Percentiles rank a stretch among this genome's conserved stretches.
Evolutionary conservation across 148 eudicot genomes (phyloP).

Genomic region (Euryodendron excelsum): DNA sequence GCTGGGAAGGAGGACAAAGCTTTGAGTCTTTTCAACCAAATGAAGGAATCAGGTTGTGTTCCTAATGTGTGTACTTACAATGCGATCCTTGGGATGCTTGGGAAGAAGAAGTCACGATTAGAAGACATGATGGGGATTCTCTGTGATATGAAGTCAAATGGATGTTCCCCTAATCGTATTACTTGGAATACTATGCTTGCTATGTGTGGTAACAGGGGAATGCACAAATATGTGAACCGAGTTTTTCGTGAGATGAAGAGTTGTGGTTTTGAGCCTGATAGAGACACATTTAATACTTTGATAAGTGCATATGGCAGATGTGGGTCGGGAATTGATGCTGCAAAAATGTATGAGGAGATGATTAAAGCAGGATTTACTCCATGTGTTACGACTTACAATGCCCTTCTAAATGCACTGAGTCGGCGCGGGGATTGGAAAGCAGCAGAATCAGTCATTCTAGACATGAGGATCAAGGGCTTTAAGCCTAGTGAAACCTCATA

Average conservation of each 20-base stretch:
- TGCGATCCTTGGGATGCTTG: slow-evolving; percentile 74
- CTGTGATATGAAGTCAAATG: slow-evolving; percentile 70
- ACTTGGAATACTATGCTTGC: slow-evolving; percentile 96
- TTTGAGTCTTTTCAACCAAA: slow-evolving; percentile 55
- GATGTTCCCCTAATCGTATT: slow-evolving; percentile 71
- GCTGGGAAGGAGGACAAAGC: slow-evolving; percentile 77
- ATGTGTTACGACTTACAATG: slow-evolving; percentile 73
- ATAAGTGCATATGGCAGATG: slow-evolving; percentile 86
- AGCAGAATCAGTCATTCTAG: slow-evolving; percentile 64
- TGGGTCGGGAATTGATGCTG: slow-evolving; percentile 61
- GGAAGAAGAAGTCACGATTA: slow-evolving; percentile 65
- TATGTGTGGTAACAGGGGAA: slow-evolving; percentile 66
- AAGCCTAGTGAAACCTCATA: slow-evolving; percentile 79
- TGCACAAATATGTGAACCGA: slow-evolving; percentile 66
- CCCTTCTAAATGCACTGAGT: slow-evolving; percentile 72
- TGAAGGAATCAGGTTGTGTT: slow-evolving; percentile 80
- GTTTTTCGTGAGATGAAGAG: slow-evolving; percentile 87
- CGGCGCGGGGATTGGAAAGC: slow-evolving; percentile 77
- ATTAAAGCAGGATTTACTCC: slow-evolving; percentile 76
- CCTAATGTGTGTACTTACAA: slow-evolving; percentile 91
- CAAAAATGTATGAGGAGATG: slow-evolving; percentile 75
- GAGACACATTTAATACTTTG: slow-evolving; percentile 90
- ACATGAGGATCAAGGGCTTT: slow-evolving; percentile 81
- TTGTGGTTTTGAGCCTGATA: slow-evolving; percentile 81
- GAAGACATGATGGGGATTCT: slow-evolving; percentile 74